Evolutionary conservation across 345 rosid genomes (phyloP).

Genomic region (Pistacia integerrima): DNA sequence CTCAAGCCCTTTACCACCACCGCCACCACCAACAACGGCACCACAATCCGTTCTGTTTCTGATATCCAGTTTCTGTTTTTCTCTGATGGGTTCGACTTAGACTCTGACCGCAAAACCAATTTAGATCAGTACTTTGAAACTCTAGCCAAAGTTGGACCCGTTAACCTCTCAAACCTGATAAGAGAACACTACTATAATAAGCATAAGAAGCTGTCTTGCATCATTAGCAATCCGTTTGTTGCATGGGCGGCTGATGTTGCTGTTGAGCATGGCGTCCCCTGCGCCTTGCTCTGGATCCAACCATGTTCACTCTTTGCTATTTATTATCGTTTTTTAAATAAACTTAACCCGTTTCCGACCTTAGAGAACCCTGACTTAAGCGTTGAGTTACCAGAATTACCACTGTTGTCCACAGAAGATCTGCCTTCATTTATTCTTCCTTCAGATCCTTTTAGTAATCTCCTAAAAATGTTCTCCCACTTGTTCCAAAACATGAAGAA

Average conservation of each 20-base stretch:
- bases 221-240: constrained; percentile 48
- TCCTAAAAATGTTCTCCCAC: constrained; percentile 23
- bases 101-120: constrained; percentile 37
- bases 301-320: constrained; percentile 44
- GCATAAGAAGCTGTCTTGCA: constrained; percentile 40
- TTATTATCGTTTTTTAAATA: constrained; percentile 43
- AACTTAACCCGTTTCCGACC: constrained; percentile 30
- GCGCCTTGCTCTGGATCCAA: constrained; percentile 62
- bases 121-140: constrained; percentile 43
- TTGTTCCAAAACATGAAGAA: constrained; percentile 33
- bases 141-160: constrained; percentile 36
- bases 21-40: too few relatives aligned
- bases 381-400: constrained; percentile 44
- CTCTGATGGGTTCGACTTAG: constrained; percentile 49
- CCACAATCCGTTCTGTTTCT: neutral
- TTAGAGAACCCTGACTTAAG: constrained; percentile 25
- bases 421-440: constrained; percentile 55
- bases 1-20: constrained; percentile 23
- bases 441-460: constrained; percentile 27
- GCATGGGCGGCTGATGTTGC: constrained; percentile 56
- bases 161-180: constrained; percentile 37
- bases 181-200: constrained; percentile 22
- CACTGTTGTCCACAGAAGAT: constrained; percentile 36
- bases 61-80: constrained; percentile 40
- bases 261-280: constrained; percentile 33